These are phyloP conservation scores for Salvia miltiorrhiza DNA, from an alignment of 257 asterid genomes.

Conservation along the genomic window DNA sequence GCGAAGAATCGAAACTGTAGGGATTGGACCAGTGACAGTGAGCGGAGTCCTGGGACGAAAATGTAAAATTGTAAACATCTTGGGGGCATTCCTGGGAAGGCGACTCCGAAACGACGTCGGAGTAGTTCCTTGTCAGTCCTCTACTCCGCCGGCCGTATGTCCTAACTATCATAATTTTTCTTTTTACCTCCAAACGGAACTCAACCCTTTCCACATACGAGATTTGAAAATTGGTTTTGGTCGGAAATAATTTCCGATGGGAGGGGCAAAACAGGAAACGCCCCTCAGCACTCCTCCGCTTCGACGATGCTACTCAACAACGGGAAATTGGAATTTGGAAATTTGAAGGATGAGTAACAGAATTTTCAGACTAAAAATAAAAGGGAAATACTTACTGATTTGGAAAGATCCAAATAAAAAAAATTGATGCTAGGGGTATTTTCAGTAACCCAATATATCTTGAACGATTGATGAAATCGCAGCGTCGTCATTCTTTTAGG, in stretches of 20 bases:
- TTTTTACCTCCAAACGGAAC: no score
- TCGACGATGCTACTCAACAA: constrained; percentile 1
- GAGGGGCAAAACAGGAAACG: constrained; percentile 16
- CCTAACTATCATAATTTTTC: no score
- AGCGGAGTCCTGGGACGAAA: no score
- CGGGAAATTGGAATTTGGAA: neutral
- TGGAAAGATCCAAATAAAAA: neutral
- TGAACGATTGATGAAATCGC: neutral
- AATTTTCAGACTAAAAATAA: neutral
- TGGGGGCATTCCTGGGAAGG: constrained; percentile 52
- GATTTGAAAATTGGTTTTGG: no score
- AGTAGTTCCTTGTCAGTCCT: constrained; percentile 39
- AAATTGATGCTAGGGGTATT: constrained; percentile 1
- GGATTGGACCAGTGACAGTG: no score
- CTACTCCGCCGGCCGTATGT: no score
- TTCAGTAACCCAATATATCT: neutral
- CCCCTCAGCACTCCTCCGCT: neutral
- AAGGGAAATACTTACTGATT: neutral
- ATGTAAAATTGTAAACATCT: no score
- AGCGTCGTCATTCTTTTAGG: no score
- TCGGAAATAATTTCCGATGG: no score
- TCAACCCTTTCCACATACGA: no score
- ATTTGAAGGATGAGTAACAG: constrained; percentile 5
- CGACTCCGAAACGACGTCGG: constrained; percentile 45
- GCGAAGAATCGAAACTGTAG: no score